These are phyloP conservation scores for Geotrichum carabidarum DNA, from an alignment of 1,139 yeast species.

Conservation along the genomic window DNA sequence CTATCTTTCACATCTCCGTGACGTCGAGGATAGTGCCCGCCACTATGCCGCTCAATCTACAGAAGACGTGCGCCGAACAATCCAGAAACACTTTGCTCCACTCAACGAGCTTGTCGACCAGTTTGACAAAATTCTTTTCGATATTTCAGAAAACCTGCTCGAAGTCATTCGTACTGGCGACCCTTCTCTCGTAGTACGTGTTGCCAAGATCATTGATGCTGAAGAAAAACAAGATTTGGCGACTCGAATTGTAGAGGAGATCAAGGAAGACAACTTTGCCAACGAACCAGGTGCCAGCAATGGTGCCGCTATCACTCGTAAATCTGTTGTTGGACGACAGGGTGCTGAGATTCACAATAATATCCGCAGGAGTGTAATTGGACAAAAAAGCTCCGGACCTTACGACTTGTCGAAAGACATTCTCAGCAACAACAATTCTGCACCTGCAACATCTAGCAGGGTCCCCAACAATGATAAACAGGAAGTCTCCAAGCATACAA, in stretches of 20 bases:
- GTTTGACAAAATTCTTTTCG: conserved; percentile 63
- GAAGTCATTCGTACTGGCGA: conserved; percentile 69
- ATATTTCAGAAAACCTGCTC: conserved; percentile 58
- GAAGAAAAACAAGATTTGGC: conserved; percentile 78
- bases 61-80: conserved; percentile 67
- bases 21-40: conserved; percentile 69
- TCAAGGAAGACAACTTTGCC: conserved; percentile 31
- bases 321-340: conserved; percentile 12
- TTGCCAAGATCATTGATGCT: conserved; percentile 69
- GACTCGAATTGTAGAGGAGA: conserved; percentile 47
- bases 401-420: conserved; percentile 10
- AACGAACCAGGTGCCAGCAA: background rate
- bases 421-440: conserved; percentile 3
- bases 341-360: conserved; percentile 13
- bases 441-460: background rate
- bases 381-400: conserved; percentile 14
- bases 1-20: conserved; percentile 63
- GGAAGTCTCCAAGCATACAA: background rate
- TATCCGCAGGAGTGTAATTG: conserved; percentile 11
- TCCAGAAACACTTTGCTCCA: conserved; percentile 54
- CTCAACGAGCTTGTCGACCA: conserved; percentile 47
- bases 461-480: background rate
- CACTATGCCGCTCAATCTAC: conserved; percentile 50
- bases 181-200: conserved; percentile 58
- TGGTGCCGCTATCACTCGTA: conserved; percentile 4